Conservation (phyloP, 2,329 filamentous ascomycete species). For the Didymella lethalis region DNA sequence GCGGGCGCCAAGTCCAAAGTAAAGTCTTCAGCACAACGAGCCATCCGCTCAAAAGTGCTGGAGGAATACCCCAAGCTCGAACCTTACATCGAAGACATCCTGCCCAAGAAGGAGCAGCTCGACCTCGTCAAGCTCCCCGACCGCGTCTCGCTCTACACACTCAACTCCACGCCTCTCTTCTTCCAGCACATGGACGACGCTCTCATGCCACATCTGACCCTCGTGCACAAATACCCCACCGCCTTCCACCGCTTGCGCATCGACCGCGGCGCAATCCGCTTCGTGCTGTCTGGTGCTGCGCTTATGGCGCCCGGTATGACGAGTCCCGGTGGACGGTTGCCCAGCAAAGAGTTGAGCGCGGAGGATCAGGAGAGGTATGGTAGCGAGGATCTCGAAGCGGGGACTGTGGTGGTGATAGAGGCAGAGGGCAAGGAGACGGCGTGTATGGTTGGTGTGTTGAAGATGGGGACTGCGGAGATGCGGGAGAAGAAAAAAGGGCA, state of each 20-base stretch:
- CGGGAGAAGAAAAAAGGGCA: conserved; percentile 94
- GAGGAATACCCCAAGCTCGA: conserved; percentile 85
- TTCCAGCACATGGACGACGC: conserved; percentile 83
- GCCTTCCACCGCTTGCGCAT: conserved; percentile 87
- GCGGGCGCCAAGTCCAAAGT: conserved; percentile 90
- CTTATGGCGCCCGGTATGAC: conserved; percentile 97
- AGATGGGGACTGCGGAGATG: conserved; percentile 86
- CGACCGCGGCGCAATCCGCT: conserved; percentile 94
- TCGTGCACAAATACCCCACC: conserved; percentile 88
- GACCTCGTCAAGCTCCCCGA: conserved; percentile 94
- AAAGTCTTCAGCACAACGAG: conserved; percentile 93
- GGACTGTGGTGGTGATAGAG: conserved; percentile 84
- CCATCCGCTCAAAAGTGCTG: conserved; percentile 81
- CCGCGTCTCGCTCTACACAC: conserved; percentile 85
- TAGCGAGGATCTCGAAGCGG: conserved; percentile 75
- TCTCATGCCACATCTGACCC: conserved; percentile 84
- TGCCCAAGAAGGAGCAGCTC: conserved; percentile 93
- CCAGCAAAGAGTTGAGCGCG: conserved; percentile 56
- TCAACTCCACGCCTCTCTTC: conserved; percentile 82
- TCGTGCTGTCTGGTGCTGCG: conserved; percentile 90
- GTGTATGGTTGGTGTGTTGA: conserved; percentile 85
- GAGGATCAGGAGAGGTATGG: conserved; percentile 56
- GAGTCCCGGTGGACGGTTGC: conserved; percentile 79
- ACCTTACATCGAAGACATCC: conserved; percentile 88
- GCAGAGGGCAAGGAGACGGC: conserved; percentile 94